Conservation (phyloP, 83 land plant genomes). For the Picea abies region DNA sequence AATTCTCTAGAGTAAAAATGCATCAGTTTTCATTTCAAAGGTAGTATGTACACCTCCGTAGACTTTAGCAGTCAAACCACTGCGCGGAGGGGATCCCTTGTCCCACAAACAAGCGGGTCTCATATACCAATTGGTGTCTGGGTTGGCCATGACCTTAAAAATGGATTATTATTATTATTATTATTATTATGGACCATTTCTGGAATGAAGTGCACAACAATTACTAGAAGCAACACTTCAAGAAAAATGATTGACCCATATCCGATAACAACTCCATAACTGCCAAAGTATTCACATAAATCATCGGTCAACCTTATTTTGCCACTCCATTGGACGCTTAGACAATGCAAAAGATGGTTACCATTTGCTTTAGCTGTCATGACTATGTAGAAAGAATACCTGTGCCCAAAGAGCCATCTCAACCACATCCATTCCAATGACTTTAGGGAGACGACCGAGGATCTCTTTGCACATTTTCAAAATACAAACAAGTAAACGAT, state of each 20-base stretch:
- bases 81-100: too few species aligned
- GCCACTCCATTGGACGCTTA: not conserved
- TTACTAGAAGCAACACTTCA: too few species aligned
- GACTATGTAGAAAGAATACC: constrained; percentile 40
- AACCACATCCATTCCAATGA: constrained; percentile 97
- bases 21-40: not conserved
- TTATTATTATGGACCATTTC: not conserved
- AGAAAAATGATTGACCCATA: too few species aligned
- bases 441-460: constrained; percentile 88
- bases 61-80: too few species aligned
- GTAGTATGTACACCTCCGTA: not conserved
- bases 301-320: not conserved
- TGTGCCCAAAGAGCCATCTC: constrained; percentile 99
- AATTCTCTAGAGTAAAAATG: not conserved
- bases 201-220: not conserved
- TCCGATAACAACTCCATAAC: too few species aligned
- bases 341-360: not conserved
- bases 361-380: not conserved
- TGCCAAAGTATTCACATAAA: too few species aligned
- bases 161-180: too few species aligned
- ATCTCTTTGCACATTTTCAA: constrained; percentile 89
- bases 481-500: constrained; percentile 77
- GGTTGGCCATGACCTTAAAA: too few species aligned
- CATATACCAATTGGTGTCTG: too few species aligned
- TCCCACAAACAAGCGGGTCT: too few species aligned